Evolutionary conservation across 345 rosid genomes (phyloP).

Genomic region (Populus tremula): DNA sequence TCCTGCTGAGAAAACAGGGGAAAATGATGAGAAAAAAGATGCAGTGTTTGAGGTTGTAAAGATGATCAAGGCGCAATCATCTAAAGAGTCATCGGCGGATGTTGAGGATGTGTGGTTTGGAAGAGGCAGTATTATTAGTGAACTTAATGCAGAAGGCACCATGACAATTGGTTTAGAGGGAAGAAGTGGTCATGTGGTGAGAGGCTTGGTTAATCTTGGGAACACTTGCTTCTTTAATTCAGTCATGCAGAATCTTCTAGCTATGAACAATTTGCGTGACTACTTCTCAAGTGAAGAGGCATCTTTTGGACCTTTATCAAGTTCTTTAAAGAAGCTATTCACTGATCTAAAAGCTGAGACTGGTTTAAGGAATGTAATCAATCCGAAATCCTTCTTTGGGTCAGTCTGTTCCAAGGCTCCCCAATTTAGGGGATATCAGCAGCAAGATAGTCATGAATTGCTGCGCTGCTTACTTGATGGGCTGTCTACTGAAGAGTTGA

Average conservation of each 20-base stretch:
- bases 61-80: constrained; percentile 50
- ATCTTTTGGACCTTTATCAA: constrained; percentile 55
- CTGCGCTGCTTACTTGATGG: constrained; percentile 81
- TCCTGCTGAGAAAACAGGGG: constrained; percentile 65
- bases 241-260: constrained; percentile 82
- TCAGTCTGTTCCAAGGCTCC: constrained; percentile 73
- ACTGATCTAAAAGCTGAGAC: constrained; percentile 61
- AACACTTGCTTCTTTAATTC: constrained; percentile 98
- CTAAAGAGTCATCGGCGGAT: constrained; percentile 38
- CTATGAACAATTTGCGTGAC: constrained; percentile 55
- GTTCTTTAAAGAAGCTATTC: constrained; percentile 68
- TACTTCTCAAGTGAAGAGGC: constrained; percentile 50
- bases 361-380: constrained; percentile 58
- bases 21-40: constrained; percentile 55
- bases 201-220: constrained; percentile 93
- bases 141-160: constrained; percentile 35
- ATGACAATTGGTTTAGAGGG: constrained; percentile 37
- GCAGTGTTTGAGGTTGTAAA: constrained; percentile 50
- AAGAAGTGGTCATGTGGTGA: constrained; percentile 49
- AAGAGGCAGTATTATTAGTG: constrained; percentile 52
- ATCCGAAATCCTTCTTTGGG: constrained; percentile 71
- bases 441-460: constrained; percentile 96
- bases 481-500: constrained; percentile 74
- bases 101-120: constrained; percentile 62
- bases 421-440: constrained; percentile 88